These are phyloP conservation scores for Cyberlindnera xishuangbannaensis DNA, from an alignment of 805 yeast species.

Conservation along the genomic window DNA sequence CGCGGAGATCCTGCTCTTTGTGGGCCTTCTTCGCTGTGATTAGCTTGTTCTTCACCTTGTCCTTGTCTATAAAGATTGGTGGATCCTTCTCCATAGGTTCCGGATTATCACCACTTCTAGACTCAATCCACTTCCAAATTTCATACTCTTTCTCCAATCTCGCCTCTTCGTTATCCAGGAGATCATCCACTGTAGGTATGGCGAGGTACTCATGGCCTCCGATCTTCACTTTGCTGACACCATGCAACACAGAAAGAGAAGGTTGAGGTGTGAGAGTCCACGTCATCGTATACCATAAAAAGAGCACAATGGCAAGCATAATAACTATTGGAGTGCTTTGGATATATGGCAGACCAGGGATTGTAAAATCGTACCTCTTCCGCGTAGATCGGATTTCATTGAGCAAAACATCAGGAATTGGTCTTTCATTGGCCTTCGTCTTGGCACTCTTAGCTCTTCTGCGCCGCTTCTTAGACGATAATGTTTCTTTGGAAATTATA, in stretches of 20 bases:
- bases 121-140: constrained; percentile 26
- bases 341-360: neutral
- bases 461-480: constrained; percentile 14
- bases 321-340: neutral
- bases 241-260: neutral
- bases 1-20: constrained; percentile 20
- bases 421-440: constrained; percentile 2
- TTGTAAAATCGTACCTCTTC: constrained; percentile 3
- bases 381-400: neutral
- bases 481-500: constrained; percentile 21
- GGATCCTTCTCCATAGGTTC: neutral
- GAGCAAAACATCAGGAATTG: neutral
- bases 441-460: constrained; percentile 14
- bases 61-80: neutral
- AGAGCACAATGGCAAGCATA: constrained; percentile 1
- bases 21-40: constrained; percentile 8
- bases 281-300: constrained; percentile 1
- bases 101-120: constrained; percentile 11
- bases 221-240: constrained; percentile 17
- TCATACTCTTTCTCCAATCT: constrained; percentile 18
- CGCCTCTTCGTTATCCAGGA: constrained; percentile 2
- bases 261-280: neutral
- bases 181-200: constrained; percentile 16
- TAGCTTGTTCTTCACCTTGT: constrained; percentile 1
- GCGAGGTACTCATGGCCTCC: constrained; percentile 19